Conservation (phyloP, 768 basidiomycete species). For the Pleurotus platypus region DNA sequence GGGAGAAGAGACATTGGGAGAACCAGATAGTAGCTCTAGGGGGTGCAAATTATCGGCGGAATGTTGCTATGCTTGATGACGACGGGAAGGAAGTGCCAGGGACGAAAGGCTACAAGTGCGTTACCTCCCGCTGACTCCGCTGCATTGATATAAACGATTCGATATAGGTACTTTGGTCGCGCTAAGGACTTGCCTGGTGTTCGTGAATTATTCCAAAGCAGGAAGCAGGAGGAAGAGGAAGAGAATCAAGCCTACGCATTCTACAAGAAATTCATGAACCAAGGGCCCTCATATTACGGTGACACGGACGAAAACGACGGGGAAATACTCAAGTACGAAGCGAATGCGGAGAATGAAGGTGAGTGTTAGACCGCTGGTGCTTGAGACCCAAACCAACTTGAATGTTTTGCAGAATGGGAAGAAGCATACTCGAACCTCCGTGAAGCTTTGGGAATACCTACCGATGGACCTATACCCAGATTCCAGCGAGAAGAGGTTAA, state of each 20-base stretch:
- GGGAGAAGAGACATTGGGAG: conserved; percentile 97
- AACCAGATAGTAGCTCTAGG: conserved; percentile 95
- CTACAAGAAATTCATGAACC: conserved; percentile 87
- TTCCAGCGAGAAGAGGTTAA: conserved; percentile 38
- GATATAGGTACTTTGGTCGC: conserved; percentile 86
- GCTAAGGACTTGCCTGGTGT: conserved; percentile 96
- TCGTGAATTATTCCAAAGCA: conserved; percentile 87
- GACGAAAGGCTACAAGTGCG: conserved; percentile 95
- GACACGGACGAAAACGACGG: conserved; percentile 81
- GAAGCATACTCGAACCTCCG: conserved; percentile 55
- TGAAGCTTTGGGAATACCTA: conserved; percentile 47
- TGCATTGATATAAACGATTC: not conserved
- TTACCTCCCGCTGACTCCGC: conserved; percentile 1
- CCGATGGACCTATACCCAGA: conserved; percentile 47
- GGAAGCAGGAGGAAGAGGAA: conserved; percentile 85
- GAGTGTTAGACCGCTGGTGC: conserved; percentile 15
- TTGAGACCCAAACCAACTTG: no score
- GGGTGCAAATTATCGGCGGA: conserved; percentile 93
- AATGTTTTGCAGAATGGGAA: conserved; percentile 52
- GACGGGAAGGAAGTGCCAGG: conserved; percentile 96
- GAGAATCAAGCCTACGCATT: conserved; percentile 72
- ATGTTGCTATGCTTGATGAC: conserved; percentile 90
- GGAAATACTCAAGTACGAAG: conserved; percentile 68
- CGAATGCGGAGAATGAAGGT: conserved; percentile 72
- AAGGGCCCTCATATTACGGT: conserved; percentile 87